Evolutionary conservation across 2,329 filamentous ascomycete species (phyloP), one percentile per base, ranked within the genome.

Genomic region (Colletotrichum sublineola): DNA sequence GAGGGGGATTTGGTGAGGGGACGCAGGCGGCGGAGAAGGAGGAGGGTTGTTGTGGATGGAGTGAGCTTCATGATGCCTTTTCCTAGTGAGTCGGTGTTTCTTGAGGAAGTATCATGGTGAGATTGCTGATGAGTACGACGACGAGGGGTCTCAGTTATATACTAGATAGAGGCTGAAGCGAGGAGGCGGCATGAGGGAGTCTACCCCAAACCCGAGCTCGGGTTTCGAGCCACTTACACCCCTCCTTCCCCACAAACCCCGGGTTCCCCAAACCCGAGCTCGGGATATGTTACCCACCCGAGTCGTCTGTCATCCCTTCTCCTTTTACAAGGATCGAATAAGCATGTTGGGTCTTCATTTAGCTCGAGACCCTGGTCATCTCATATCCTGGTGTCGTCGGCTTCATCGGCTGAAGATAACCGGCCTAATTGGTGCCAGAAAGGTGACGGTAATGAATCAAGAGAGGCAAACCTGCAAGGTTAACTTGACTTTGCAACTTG

Each of bases 181-280:
- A 48, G 63, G 64, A 62, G 57, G 24, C 33, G 15, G 46, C 15
- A 53, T 40, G 9, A 63, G 33, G 42, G 2, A 5, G 20, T 31
- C 40, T 63, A 52, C 68, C 52, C 64, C 73, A 77, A 79, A 75
- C 55, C 77, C 76, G 77, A 77, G 75, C 74, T 77, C 77, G 77
- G 77, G 48, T 48, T 70, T 70, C 55, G 42, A 11, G 46, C 46
- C 46, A 48, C 46, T 48, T 48, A 46, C 29, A 38, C 15, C 8
- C 24, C 20, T 15, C 15, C 11, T 50, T 31, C 60, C 46, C 56
- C 44, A 6, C 3, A 68, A 33, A 60, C 8, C 29, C 57, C 0
- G 38, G 48, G 11, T 60, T 36, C 40, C 46, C 6, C 71, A 79
- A 79, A 77, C 72, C 78, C 79, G 77, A 79, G 75, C 78, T 80